Percentiles rank a stretch among this genome's conserved stretches.
These are phyloP conservation scores for Sclerotiophoma versabilis DNA, from an alignment of 2,329 filamentous ascomycete species.

Conservation along the genomic window DNA sequence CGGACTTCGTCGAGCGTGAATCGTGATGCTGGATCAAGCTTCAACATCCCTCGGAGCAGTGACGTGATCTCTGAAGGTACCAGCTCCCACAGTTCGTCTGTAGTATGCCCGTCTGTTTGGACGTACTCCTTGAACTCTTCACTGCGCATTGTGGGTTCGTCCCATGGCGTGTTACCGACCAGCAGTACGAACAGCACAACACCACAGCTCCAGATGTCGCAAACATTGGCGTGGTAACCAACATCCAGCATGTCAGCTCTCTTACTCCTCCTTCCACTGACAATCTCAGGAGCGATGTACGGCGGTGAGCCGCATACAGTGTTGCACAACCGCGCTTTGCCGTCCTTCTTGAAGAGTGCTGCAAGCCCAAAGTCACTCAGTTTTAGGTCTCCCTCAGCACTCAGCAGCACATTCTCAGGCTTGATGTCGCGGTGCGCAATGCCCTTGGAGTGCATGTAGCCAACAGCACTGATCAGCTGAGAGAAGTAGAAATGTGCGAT, in stretches of 20 bases:
- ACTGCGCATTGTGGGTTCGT: constrained; percentile 83
- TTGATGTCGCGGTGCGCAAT: constrained; percentile 80
- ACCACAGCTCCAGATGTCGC: constrained; percentile 96
- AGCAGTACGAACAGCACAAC: constrained; percentile 97
- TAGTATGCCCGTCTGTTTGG: constrained; percentile 77
- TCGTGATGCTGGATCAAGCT: constrained; percentile 73
- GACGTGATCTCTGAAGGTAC: constrained; percentile 78
- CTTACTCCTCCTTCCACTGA: constrained; percentile 58
- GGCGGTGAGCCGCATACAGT: constrained; percentile 96
- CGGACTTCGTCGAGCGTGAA: constrained; percentile 89
- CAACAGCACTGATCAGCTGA: constrained; percentile 87
- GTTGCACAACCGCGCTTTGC: constrained; percentile 78
- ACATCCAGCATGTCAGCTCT: constrained; percentile 58
- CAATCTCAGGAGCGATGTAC: constrained; percentile 95
- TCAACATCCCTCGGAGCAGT: constrained; percentile 91
- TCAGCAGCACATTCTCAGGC: constrained; percentile 93
- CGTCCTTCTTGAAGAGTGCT: constrained; percentile 90
- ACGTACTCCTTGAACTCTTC: constrained; percentile 93
- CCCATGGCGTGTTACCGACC: constrained; percentile 97
- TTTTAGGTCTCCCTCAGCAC: constrained; percentile 84
- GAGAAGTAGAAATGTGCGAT: constrained; percentile 97
- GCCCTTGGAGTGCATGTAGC: constrained; percentile 95
- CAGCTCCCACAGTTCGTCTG: constrained; percentile 84
- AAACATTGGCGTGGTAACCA: constrained; percentile 78
- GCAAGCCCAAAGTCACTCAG: constrained; percentile 97